Evolutionary conservation across 495 filamentous ascomycete species (phyloP).

Genomic region (Neurospora sp.): DNA sequence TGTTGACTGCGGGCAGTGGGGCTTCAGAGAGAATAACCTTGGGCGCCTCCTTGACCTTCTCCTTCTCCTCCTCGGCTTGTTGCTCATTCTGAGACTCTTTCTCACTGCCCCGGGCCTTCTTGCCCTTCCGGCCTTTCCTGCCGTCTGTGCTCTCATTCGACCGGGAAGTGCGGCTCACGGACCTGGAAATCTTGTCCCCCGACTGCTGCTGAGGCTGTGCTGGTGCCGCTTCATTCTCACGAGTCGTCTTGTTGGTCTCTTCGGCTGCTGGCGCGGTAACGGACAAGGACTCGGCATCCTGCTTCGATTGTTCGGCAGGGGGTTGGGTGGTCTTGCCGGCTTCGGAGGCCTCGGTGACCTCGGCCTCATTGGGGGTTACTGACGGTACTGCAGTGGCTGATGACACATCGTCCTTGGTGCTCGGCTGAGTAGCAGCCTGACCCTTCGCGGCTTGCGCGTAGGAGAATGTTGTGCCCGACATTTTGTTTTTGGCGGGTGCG

Average conservation of each 20-base stretch:
- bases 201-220: constrained; percentile 6
- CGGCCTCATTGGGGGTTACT: constrained; percentile 51
- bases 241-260: constrained; percentile 15
- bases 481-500: constrained; percentile 4
- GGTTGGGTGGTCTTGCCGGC: constrained; percentile 20
- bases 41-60: constrained; percentile 40
- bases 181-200: constrained; percentile 20
- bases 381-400: constrained; percentile 37
- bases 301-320: constrained; percentile 14
- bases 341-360: constrained; percentile 26
- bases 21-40: constrained; percentile 64
- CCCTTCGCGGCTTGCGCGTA: constrained; percentile 94
- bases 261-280: constrained; percentile 12
- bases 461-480: constrained; percentile 54
- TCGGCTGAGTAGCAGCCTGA: constrained; percentile 46
- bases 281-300: constrained; percentile 15
- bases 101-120: constrained; percentile 35
- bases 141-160: constrained; percentile 29
- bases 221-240: constrained; percentile 11
- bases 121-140: constrained; percentile 36
- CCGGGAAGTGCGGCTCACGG: constrained; percentile 28
- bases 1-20: constrained; percentile 69
- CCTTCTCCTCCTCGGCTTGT: constrained; percentile 32
- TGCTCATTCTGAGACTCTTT: constrained; percentile 32
- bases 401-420: constrained; percentile 52